Percentiles rank a stretch among this genome's conserved stretches.
phyloP scores from a whole-genome alignment of 2,329 filamentous ascomycete genomes.

The Aciculosporium take region DNA sequence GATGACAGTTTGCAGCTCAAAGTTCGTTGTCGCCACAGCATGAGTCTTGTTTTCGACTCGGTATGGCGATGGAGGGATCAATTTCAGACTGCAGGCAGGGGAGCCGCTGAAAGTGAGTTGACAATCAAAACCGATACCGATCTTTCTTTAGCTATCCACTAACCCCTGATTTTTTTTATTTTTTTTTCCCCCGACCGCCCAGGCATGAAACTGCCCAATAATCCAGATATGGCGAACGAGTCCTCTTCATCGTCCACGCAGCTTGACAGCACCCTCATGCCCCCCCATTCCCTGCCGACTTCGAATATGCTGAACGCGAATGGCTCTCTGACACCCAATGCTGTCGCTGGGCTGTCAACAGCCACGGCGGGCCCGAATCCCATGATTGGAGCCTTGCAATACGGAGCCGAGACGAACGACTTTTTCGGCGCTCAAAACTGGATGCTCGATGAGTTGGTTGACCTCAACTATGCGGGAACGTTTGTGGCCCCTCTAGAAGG shows the following conservation, averaged over 20 bases:
- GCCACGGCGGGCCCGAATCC: constrained; percentile 25
- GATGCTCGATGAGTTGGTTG: constrained; percentile 77
- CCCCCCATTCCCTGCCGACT: constrained; percentile 23
- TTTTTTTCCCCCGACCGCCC: too few relatives aligned
- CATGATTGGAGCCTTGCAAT: constrained; percentile 34
- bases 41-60: constrained; percentile 73
- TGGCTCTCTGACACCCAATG: constrained; percentile 38
- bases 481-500: constrained; percentile 42
- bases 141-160: too few relatives aligned
- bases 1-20: constrained; percentile 66
- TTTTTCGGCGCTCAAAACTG: constrained; percentile 88
- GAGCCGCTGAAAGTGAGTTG: constrained; percentile 57
- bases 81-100: constrained; percentile 56
- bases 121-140: too few relatives aligned
- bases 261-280: constrained; percentile 45
- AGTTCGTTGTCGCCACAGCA: constrained; percentile 71
- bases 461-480: constrained; percentile 52
- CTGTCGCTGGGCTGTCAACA: constrained; percentile 27
- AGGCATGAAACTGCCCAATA: constrained; percentile 75
- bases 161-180: constrained; percentile 2
- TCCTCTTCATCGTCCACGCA: constrained; percentile 55
- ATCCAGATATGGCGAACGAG: constrained; percentile 65
- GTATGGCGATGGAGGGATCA: constrained; percentile 79
- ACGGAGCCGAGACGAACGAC: constrained; percentile 57
- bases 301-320: constrained; percentile 34